Evolutionary conservation across 1,284 basidiomycete genomes (phyloP).

Genomic region (Cryptococcus wingfieldii): DNA sequence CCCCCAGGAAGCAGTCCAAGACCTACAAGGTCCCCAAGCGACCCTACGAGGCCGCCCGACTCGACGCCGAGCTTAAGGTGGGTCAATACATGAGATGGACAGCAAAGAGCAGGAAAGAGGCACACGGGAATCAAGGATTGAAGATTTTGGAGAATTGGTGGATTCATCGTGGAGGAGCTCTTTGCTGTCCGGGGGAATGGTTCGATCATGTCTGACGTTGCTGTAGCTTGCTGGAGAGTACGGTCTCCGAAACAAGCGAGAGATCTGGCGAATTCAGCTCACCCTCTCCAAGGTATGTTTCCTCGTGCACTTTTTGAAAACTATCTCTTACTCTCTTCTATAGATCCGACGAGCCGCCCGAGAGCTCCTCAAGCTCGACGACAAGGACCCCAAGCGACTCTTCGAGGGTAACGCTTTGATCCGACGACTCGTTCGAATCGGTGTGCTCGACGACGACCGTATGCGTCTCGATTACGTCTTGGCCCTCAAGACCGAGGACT

Average conservation of each 20-base stretch:
- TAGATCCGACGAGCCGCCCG: slow-evolving; percentile 98
- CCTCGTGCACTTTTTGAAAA: not conserved
- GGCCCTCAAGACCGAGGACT: slow-evolving; percentile 98
- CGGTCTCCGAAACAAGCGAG: slow-evolving; percentile 99
- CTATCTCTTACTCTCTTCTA: slow-evolving; percentile 3
- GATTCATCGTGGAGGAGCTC: not conserved
- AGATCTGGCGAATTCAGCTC: slow-evolving; percentile 99
- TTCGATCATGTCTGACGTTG: not conserved
- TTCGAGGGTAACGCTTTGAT: slow-evolving; percentile 99
- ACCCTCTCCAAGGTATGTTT: slow-evolving; percentile 74
- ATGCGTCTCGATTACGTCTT: slow-evolving; percentile 99
- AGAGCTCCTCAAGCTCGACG: slow-evolving; percentile 99
- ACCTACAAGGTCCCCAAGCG: slow-evolving; percentile 98
- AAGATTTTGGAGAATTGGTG: not conserved
- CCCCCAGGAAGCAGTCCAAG: slow-evolving; percentile 50
- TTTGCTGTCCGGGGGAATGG: not conserved
- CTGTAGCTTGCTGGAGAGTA: slow-evolving; percentile 94
- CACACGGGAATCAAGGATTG: not conserved
- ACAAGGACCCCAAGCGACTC: slow-evolving; percentile 99
- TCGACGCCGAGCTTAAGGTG: slow-evolving; percentile 98
- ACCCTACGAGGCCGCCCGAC: slow-evolving; percentile 94
- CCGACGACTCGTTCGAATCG: slow-evolving; percentile 97
- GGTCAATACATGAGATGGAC: slow-evolving; percentile 16
- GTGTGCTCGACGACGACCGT: slow-evolving; percentile 97
- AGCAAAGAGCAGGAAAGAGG: slow-evolving; percentile 1